Base-by-base conservation (phyloP, 2,329 filamentous ascomycete species). In the Chrysosporium queenslandicum region DNA sequence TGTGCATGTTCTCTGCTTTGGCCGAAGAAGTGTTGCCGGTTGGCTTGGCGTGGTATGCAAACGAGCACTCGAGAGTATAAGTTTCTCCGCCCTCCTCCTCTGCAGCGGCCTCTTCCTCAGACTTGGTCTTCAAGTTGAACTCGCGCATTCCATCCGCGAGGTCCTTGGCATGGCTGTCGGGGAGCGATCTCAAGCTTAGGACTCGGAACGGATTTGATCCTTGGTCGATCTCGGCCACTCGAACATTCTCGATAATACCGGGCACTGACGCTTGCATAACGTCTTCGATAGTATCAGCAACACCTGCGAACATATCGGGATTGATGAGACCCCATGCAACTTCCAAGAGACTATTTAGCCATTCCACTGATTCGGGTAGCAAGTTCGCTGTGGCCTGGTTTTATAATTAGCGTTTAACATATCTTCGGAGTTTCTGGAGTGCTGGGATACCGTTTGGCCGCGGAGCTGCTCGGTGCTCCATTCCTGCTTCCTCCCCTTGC, bases 211-310 rank as follows among this genome's bases (percentile, higher is more conserved):
- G 88, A 60, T 96, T 96, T 68, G 78, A 87, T 25, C 92, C 92
- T 68, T 97, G 92, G 46, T 88, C 87, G 61, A 98, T 95, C 61
- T 96, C 90, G 55, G 90, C 89, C 20, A 97, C 87, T 59, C 91
- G 86, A 42, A 98, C 89, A 59, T 95, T 92, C 66, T 97, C 90
- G 58, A 98, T 89, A 36, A 97, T 74, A 1, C 85, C 82, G 0
- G 92, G 92, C 0, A 96, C 86, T 0, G 88, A 95, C 18, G 90
- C 91, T 66, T 94, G 89, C 91, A 97, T 97, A 59, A 97, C 86
- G 66, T 97, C 91, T 69, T 92, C 87, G 4, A 92, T 78, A 11
- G 87, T 96, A 64, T 97, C 92, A n/a, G 90, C 90, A 7, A 96
- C 80, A 4, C 81, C 80, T n/a, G 81, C 75, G 67, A 98, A 92